phyloP scores from a whole-genome alignment of 2,329 filamentous ascomycete genomes.

The Aotearoamyces nothofagi region DNA sequence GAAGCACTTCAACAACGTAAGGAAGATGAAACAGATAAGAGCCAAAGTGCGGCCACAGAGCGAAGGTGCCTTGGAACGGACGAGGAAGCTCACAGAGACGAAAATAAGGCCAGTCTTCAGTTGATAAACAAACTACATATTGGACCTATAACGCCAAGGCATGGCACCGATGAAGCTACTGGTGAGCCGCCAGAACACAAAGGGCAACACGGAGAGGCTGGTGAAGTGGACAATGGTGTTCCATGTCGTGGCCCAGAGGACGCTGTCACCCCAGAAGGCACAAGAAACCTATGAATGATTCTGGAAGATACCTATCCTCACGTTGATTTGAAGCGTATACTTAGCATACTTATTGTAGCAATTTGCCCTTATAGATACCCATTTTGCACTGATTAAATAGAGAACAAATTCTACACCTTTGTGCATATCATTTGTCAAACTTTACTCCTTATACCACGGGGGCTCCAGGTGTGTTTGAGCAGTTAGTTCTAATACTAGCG shows the following conservation, averaged over 20 bases:
- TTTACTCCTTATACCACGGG: too few relatives aligned
- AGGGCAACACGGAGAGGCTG: conserved; percentile 8
- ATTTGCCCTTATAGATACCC: too few relatives aligned
- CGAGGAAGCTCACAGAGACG: conserved; percentile 9
- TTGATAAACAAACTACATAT: conserved; percentile 28
- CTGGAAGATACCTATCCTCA: background rate
- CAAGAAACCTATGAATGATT: conserved; percentile 1
- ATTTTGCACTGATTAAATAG: too few relatives aligned
- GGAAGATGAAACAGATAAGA: conserved; percentile 44
- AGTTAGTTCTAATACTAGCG: too few relatives aligned
- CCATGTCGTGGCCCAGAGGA: background rate
- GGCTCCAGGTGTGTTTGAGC: too few relatives aligned
- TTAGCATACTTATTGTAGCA: too few relatives aligned
- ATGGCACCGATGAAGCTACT: conserved; percentile 17
- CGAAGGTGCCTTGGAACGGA: conserved; percentile 22
- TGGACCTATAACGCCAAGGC: too few relatives aligned
- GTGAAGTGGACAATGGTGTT: background rate
- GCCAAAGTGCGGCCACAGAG: conserved; percentile 39
- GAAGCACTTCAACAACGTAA: conserved; percentile 40
- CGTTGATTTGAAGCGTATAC: too few relatives aligned
- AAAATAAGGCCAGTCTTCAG: conserved; percentile 13
- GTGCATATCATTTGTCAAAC: too few relatives aligned
- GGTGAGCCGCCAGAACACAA: conserved; percentile 13
- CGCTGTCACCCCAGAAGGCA: background rate
- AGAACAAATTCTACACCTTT: too few relatives aligned